phyloP scores from a whole-genome alignment of 2,329 filamentous ascomycete species.

The Neonectria punicea region DNA sequence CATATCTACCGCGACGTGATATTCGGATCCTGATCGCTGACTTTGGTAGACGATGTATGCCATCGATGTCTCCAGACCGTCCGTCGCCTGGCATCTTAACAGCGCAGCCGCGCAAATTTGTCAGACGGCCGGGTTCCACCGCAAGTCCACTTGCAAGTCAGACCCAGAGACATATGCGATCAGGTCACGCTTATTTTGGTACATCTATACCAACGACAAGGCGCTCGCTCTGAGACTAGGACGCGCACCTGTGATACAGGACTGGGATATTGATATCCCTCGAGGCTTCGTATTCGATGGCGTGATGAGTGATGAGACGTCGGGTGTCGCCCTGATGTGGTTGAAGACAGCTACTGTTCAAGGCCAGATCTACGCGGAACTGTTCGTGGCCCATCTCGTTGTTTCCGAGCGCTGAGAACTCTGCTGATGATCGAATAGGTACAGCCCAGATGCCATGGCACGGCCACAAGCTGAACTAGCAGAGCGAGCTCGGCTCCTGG shows the following conservation, averaged over 20 bases:
- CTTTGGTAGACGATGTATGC: constrained; percentile 65
- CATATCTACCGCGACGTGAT: not conserved
- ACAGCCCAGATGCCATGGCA: constrained; percentile 60
- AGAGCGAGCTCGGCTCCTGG: constrained; percentile 52
- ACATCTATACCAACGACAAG: constrained; percentile 67
- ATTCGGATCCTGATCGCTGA: constrained; percentile 8
- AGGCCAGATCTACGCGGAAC: constrained; percentile 66
- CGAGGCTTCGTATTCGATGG: constrained; percentile 56
- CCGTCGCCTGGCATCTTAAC: constrained; percentile 72
- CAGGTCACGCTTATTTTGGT: constrained; percentile 60
- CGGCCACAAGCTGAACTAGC: constrained; percentile 53
- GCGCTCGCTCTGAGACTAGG: constrained; percentile 68
- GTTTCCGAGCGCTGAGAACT: not conserved
- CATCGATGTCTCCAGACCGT: constrained; percentile 70
- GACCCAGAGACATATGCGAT: constrained; percentile 48
- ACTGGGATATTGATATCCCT: constrained; percentile 67
- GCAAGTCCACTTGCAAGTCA: constrained; percentile 49
- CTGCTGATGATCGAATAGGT: constrained; percentile 48
- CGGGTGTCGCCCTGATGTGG: constrained; percentile 62
- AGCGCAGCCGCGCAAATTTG: constrained; percentile 69
- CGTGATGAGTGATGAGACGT: constrained; percentile 43
- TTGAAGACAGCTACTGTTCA: constrained; percentile 66
- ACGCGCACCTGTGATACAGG: constrained; percentile 66
- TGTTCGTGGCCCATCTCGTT: constrained; percentile 41
- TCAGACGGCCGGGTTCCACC: constrained; percentile 71